phyloP scores from a whole-genome alignment of 2,329 filamentous ascomycete species.

The Cyclaneusma minus region DNA sequence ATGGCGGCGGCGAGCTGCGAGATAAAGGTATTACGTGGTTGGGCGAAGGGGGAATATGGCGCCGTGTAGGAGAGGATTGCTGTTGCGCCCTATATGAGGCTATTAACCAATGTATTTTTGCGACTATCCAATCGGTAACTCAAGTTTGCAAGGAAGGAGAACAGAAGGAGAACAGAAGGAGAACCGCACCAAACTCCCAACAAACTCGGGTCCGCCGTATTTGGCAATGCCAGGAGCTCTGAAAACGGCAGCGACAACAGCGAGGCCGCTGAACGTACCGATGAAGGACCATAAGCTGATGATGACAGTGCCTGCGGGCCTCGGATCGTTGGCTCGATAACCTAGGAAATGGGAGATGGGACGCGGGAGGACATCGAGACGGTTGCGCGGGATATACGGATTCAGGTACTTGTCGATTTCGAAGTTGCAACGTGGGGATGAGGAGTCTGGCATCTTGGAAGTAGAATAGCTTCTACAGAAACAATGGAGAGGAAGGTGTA shows the following conservation, averaged over 20 bases:
- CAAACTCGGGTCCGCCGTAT: conserved; percentile 40
- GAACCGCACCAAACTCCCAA: conserved; percentile 53
- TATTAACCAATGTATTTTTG: conserved; percentile 22
- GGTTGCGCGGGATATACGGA: conserved; percentile 49
- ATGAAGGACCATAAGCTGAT: conserved; percentile 47
- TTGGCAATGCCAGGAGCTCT: conserved; percentile 36
- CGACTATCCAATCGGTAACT: not conserved
- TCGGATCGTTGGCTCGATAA: conserved; percentile 27
- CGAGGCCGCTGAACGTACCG: conserved; percentile 45
- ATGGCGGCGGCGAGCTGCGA: conserved; percentile 50
- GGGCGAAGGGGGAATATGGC: conserved; percentile 56
- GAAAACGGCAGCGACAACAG: conserved; percentile 41
- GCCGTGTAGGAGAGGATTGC: conserved; percentile 62
- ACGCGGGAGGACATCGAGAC: conserved; percentile 46
- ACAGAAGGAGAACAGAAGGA: conserved; percentile 5
- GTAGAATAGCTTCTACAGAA: too few species aligned
- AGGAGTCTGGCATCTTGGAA: too few species aligned
- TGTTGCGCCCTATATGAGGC: conserved; percentile 56
- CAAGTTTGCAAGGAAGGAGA: too few species aligned
- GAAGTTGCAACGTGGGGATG: conserved; percentile 33
- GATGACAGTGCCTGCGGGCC: conserved; percentile 37
- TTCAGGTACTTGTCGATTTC: conserved; percentile 69
- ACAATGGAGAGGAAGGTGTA: too few species aligned
- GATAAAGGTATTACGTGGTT: conserved; percentile 53
- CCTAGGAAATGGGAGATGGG: conserved; percentile 56